Percentiles rank a stretch among this genome's conserved stretches.
These are phyloP conservation scores for Podospora comata DNA, from an alignment of 495 filamentous ascomycete genomes.

Conservation along the genomic window DNA sequence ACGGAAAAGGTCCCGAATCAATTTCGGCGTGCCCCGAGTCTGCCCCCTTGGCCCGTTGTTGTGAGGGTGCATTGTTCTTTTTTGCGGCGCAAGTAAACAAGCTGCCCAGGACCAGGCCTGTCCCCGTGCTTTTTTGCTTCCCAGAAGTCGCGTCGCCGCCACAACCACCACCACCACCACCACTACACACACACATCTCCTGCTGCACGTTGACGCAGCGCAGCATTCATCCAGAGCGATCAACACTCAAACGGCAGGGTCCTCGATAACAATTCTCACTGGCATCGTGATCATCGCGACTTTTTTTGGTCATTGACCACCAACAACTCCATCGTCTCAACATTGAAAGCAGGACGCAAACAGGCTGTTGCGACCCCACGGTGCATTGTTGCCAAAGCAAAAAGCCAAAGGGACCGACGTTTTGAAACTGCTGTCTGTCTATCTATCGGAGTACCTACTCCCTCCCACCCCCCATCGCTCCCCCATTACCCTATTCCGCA, in stretches of 20 bases:
- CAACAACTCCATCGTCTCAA: neutral
- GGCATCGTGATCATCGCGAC: conserved; percentile 1
- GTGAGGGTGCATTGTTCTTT: conserved; percentile 23
- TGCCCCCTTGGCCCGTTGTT: neutral
- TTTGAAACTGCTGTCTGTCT: conserved; percentile 23
- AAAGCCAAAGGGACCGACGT: neutral
- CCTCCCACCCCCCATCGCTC: conserved; percentile 6
- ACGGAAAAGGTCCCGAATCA: conserved; percentile 7
- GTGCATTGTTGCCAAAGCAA: conserved; percentile 18
- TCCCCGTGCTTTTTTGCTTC: conserved; percentile 2
- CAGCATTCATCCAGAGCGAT: neutral
- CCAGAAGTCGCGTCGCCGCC: conserved; percentile 11
- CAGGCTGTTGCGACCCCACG: conserved; percentile 11
- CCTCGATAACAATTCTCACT: neutral
- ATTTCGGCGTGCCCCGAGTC: conserved; percentile 17
- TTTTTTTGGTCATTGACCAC: conserved; percentile 17
- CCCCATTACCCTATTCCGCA: neutral
- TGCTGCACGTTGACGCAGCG: conserved; percentile 17
- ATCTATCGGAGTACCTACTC: conserved; percentile 12
- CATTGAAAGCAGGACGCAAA: neutral
- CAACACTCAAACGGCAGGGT: neutral
- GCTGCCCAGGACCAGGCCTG: conserved; percentile 7
- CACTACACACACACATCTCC: neutral
- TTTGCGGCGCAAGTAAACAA: conserved; percentile 30
- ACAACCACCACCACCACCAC: conserved; percentile 3